A percentile compares a stretch with the other conserved stretches of the same genome.
Evolutionary conservation across 2,329 filamentous ascomycete genomes (phyloP).

Genomic region (Onygena corvina): DNA sequence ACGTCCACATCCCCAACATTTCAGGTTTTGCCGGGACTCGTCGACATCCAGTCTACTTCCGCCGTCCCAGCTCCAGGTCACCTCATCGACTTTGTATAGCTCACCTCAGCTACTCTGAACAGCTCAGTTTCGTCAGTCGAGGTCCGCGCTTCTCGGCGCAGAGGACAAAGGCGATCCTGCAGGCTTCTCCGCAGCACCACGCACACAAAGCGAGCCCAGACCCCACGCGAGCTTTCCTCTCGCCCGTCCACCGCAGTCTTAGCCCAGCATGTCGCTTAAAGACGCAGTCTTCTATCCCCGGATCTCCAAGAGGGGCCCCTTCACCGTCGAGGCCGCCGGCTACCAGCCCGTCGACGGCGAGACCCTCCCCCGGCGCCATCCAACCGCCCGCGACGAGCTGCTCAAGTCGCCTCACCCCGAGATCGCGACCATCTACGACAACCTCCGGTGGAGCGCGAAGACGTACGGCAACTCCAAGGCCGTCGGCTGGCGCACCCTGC

Average conservation of each 20-base stretch:
- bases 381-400: slow-evolving; percentile 58
- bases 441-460: slow-evolving; percentile 57
- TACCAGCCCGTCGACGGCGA: slow-evolving; percentile 61
- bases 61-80: too few relatives aligned
- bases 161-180: too few relatives aligned
- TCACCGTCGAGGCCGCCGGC: slow-evolving; percentile 60
- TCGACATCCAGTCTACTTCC: too few relatives aligned
- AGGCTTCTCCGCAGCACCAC: neutral
- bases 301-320: slow-evolving; percentile 58
- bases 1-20: too few relatives aligned
- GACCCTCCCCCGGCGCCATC: slow-evolving; percentile 69
- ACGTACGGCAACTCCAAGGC: slow-evolving; percentile 52
- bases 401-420: slow-evolving; percentile 53
- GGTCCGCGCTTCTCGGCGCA: too few relatives aligned
- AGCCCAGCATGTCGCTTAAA: slow-evolving; percentile 21
- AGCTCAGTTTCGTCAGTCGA: too few relatives aligned
- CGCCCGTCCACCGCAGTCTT: neutral
- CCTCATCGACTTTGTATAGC: too few relatives aligned
- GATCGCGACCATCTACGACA: slow-evolving; percentile 65
- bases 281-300: slow-evolving; percentile 31
- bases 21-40: too few relatives aligned
- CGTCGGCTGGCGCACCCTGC: slow-evolving; percentile 58
- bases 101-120: too few relatives aligned
- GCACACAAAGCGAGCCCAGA: neutral
- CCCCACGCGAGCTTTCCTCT: neutral